Percentiles rank a stretch among this genome's conserved stretches.
phyloP scores from a whole-genome alignment of 228 moss, liverwort and hornwort species.

The Sphagnum fallax region DNA sequence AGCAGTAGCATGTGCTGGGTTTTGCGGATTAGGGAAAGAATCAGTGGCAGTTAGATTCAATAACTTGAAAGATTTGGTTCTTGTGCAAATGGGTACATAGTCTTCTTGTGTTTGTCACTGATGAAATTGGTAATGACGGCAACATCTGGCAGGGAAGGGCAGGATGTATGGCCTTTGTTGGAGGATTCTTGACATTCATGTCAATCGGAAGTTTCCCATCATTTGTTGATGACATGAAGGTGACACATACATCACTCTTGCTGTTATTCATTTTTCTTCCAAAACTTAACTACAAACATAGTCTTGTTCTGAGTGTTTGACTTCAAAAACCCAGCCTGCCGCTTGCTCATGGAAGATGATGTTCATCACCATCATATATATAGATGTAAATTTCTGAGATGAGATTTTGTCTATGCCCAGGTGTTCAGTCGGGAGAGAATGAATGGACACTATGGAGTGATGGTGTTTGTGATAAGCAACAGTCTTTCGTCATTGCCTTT shows the following conservation, averaged over 20 bases:
- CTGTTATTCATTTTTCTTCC: neutral
- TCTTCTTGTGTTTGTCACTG: no score
- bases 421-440: constrained; percentile 50
- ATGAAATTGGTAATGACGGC: no score
- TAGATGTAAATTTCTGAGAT: no score
- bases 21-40: neutral
- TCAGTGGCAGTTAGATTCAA: no score
- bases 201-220: constrained; percentile 62
- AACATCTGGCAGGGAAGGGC: constrained; percentile 38
- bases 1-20: neutral
- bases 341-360: neutral
- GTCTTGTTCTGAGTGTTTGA: no score
- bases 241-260: neutral
- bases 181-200: constrained; percentile 63
- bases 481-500: constrained; percentile 46
- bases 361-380: no score
- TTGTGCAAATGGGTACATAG: no score
- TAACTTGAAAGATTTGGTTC: no score
- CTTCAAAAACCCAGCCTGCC: no score
- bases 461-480: constrained; percentile 50
- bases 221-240: constrained; percentile 68
- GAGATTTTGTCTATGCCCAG: constrained; percentile 7
- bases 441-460: constrained; percentile 59
- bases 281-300: neutral
- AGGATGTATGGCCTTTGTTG: constrained; percentile 49